These are phyloP conservation scores for Cutaneotrichosporon sp. DNA, from an alignment of 1,284 basidiomycete species.

Conservation along the genomic window DNA sequence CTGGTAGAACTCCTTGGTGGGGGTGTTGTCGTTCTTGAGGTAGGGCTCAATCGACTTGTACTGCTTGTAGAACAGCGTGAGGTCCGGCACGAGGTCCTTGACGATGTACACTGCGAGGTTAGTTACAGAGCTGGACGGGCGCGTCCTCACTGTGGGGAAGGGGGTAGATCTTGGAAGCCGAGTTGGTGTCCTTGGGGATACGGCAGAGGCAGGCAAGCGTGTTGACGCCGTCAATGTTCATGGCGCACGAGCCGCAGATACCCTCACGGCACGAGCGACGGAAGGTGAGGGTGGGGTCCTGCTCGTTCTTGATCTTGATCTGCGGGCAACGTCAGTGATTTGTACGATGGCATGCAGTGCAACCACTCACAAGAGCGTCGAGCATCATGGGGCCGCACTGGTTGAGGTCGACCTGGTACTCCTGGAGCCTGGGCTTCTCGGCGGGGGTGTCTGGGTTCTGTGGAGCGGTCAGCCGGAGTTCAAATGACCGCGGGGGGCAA, in stretches of 20 bases:
- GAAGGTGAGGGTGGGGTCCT: slow-evolving; percentile 95
- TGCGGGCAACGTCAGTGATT: slow-evolving; percentile 44
- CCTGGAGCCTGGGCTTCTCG: slow-evolving; percentile 85
- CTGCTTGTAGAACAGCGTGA: slow-evolving; percentile 68
- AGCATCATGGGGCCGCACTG: slow-evolving; percentile 93
- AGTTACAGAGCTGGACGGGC: too few species aligned
- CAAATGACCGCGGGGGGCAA: not conserved
- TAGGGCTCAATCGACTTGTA: slow-evolving; percentile 99
- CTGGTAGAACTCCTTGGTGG: slow-evolving; percentile 74
- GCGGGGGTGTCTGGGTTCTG: slow-evolving; percentile 93
- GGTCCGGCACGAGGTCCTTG: slow-evolving; percentile 87
- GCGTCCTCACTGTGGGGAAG: slow-evolving; percentile 96
- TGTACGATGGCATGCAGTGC: not conserved
- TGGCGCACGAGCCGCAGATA: slow-evolving; percentile 96
- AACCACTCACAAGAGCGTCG: slow-evolving; percentile 49
- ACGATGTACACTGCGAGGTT: slow-evolving; percentile 82
- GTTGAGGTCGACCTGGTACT: slow-evolving; percentile 88
- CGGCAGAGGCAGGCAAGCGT: slow-evolving; percentile 96
- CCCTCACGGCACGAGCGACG: slow-evolving; percentile 95
- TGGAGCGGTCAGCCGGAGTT: slow-evolving; percentile 32
- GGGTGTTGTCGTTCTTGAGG: slow-evolving; percentile 85
- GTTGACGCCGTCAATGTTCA: slow-evolving; percentile 98
- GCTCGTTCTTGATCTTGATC: slow-evolving; percentile 99
- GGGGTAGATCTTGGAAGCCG: slow-evolving; percentile 90
- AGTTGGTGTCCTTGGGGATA: slow-evolving; percentile 69